Evolutionary conservation across 2,329 filamentous ascomycete genomes (phyloP).

Genomic region (Aspergillus arachidicola): DNA sequence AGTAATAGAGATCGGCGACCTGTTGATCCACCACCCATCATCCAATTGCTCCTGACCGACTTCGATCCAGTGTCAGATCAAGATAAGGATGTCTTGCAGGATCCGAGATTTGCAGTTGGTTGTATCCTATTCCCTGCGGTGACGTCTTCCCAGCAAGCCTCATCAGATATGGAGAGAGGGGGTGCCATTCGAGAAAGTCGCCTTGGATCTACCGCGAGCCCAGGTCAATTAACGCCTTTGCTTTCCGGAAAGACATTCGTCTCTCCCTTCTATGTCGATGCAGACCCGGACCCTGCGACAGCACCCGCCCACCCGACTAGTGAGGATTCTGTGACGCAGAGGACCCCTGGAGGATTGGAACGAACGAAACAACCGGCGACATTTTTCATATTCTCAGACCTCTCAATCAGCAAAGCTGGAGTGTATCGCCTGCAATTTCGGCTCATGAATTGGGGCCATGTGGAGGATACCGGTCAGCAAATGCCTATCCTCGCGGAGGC

Average conservation of each 20-base stretch:
- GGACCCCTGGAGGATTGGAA: background rate
- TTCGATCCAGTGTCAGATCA: slow-evolving; percentile 43
- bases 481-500: slow-evolving; percentile 43
- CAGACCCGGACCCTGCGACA: slow-evolving; percentile 47
- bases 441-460: slow-evolving; percentile 45
- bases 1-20: slow-evolving; percentile 50
- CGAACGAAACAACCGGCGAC: slow-evolving; percentile 35
- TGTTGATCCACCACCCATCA: slow-evolving; percentile 51
- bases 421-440: slow-evolving; percentile 49
- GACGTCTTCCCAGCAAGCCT: slow-evolving; percentile 15
- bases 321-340: slow-evolving; percentile 15
- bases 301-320: slow-evolving; percentile 42
- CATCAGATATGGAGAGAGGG: slow-evolving; percentile 5
- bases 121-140: slow-evolving; percentile 45
- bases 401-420: slow-evolving; percentile 50
- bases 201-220: slow-evolving; percentile 19
- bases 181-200: slow-evolving; percentile 18
- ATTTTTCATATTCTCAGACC: slow-evolving; percentile 53
- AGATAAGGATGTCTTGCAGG: slow-evolving; percentile 43
- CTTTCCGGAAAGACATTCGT: slow-evolving; percentile 45
- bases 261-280: slow-evolving; percentile 45
- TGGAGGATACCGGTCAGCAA: slow-evolving; percentile 37
- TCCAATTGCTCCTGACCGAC: slow-evolving; percentile 49
- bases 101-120: slow-evolving; percentile 46
- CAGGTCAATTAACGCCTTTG: slow-evolving; percentile 30